Evolutionary conservation across 208 protist species (phyloP).

Genomic region (Leptomonas seymouri): DNA sequence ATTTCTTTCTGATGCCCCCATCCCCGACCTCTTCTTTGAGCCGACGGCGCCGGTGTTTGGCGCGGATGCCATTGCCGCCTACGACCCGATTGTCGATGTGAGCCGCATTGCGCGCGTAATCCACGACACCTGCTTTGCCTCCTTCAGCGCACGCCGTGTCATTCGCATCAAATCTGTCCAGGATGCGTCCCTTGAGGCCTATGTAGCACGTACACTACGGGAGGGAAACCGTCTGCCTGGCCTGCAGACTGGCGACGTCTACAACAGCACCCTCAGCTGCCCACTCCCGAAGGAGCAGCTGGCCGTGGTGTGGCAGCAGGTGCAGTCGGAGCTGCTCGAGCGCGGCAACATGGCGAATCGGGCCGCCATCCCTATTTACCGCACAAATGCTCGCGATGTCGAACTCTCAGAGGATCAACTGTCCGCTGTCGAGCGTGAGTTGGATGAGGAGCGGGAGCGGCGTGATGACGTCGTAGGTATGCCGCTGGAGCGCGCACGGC

Average conservation of each 20-base stretch:
- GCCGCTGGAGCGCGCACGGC: conserved; percentile 40
- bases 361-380: conserved; percentile 68
- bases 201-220: conserved; percentile 21
- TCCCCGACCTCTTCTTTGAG: conserved; percentile 52
- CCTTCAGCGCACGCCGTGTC: conserved; percentile 41
- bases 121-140: conserved; percentile 51
- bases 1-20: conserved; percentile 44
- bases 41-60: conserved; percentile 39
- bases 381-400: conserved; percentile 37
- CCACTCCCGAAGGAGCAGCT: conserved; percentile 62
- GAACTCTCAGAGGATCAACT: conserved; percentile 49
- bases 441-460: conserved; percentile 44
- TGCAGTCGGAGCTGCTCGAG: conserved; percentile 38
- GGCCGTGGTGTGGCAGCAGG: conserved; percentile 54
- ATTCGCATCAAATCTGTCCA: conserved; percentile 35
- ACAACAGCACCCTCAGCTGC: conserved; percentile 40
- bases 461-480: conserved; percentile 68
- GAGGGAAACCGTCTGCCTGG: conserved; percentile 16
- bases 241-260: conserved; percentile 19
- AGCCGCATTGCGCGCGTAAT: conserved; percentile 42
- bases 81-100: conserved; percentile 37
- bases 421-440: conserved; percentile 30
- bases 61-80: conserved; percentile 25
- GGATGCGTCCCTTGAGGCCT: conserved; percentile 34
- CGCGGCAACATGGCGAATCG: conserved; percentile 37